Conservation (phyloP, 805 yeast species). For the Kuraishia cidri region DNA sequence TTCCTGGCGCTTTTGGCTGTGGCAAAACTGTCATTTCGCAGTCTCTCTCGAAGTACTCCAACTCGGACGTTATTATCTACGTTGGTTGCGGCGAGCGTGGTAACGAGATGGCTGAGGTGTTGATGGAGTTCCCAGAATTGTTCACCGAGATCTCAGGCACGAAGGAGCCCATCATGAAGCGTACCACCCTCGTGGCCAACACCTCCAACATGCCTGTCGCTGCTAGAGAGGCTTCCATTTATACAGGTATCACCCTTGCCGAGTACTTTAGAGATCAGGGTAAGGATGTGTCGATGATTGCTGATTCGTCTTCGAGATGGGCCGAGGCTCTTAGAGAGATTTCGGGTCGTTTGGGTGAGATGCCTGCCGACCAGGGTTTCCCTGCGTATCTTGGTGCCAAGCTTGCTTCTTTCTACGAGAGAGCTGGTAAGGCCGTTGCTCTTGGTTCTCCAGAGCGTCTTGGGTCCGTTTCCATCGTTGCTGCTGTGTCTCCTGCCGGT, state of each 20-base stretch:
- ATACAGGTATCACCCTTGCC: slow-evolving; percentile 97
- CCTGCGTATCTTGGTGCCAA: slow-evolving; percentile 99
- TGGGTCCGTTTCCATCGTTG: slow-evolving; percentile 99
- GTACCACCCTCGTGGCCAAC: slow-evolving; percentile 97
- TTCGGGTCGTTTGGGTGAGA: slow-evolving; percentile 99
- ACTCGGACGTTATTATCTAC: slow-evolving; percentile 93
- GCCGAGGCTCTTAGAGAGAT: slow-evolving; percentile 99
- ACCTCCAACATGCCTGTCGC: slow-evolving; percentile 99
- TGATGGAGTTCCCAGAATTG: slow-evolving; percentile 99
- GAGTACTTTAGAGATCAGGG: slow-evolving; percentile 99
- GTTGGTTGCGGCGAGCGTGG: slow-evolving; percentile 97
- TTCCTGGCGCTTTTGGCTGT: slow-evolving; percentile 99
- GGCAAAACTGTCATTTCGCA: slow-evolving; percentile 99
- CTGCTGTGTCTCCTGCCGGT: slow-evolving; percentile 99
- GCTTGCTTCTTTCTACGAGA: slow-evolving; percentile 96
- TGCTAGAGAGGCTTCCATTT: slow-evolving; percentile 98
- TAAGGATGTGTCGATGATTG: slow-evolving; percentile 98
- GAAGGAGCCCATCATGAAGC: slow-evolving; percentile 98
- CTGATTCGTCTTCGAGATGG: slow-evolving; percentile 99
- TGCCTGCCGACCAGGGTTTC: slow-evolving; percentile 99
- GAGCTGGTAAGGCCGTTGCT: slow-evolving; percentile 96
- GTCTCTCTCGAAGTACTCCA: slow-evolving; percentile 92
- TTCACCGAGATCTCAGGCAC: slow-evolving; percentile 85
- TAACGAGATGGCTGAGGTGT: slow-evolving; percentile 98
- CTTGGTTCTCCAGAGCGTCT: slow-evolving; percentile 94